A percentile compares a stretch with the other conserved stretches of the same genome.
phyloP scores from a whole-genome alignment of 768 basidiomycete genomes.

The Pholiota conissans region DNA sequence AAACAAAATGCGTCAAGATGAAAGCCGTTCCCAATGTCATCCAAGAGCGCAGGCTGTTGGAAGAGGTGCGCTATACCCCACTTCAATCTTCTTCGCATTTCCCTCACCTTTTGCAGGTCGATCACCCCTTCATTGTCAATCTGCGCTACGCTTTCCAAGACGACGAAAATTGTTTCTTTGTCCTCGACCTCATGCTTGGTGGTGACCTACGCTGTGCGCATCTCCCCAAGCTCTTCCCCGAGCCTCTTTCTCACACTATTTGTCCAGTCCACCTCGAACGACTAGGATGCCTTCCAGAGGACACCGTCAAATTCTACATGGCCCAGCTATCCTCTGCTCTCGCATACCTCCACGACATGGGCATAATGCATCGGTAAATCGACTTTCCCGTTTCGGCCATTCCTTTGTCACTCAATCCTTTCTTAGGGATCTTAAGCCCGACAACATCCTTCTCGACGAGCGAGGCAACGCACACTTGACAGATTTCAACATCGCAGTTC shows the following conservation, averaged over 20 bases:
- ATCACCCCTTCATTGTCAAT: slow-evolving; percentile 95
- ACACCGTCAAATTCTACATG: slow-evolving; percentile 83
- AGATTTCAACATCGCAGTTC: slow-evolving; percentile 98
- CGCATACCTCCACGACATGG: slow-evolving; percentile 87
- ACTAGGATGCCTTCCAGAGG: slow-evolving; percentile 71
- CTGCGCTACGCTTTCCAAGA: slow-evolving; percentile 96
- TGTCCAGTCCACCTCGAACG: slow-evolving; percentile 83
- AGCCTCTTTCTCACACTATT: background rate
- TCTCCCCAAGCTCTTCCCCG: background rate
- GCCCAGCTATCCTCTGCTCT: slow-evolving; percentile 89
- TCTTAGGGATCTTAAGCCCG: slow-evolving; percentile 94
- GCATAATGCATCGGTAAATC: slow-evolving; percentile 94
- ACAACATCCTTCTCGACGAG: slow-evolving; percentile 96
- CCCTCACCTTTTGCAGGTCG: slow-evolving; percentile 55
- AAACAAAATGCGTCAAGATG: slow-evolving; percentile 97
- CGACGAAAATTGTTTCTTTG: slow-evolving; percentile 98
- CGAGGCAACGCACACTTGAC: slow-evolving; percentile 94
- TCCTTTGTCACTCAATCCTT: slow-evolving; percentile 1
- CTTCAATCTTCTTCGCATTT: background rate
- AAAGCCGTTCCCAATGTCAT: slow-evolving; percentile 97
- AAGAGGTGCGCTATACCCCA: slow-evolving; percentile 65
- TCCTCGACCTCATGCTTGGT: slow-evolving; percentile 95
- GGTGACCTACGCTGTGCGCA: slow-evolving; percentile 89
- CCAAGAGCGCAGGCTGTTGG: slow-evolving; percentile 90
- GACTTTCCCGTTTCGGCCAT: slow-evolving; percentile 16